Percentiles rank a stretch among this genome's conserved stretches.
phyloP scores from a whole-genome alignment of 108 stramenopile species.

The Cylindrotheca fusiformis region DNA sequence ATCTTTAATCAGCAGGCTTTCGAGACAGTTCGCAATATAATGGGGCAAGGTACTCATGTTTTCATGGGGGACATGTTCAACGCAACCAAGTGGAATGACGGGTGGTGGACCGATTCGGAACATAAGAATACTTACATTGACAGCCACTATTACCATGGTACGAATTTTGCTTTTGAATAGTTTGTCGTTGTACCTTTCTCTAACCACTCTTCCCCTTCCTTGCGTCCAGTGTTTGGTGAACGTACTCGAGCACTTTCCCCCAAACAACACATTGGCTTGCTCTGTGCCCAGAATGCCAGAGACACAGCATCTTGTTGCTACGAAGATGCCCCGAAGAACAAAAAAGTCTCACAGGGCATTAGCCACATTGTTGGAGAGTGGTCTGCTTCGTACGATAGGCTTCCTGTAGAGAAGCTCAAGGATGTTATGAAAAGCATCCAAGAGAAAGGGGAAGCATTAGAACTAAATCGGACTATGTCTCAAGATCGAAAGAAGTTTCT shows the following conservation, averaged over 20 bases:
- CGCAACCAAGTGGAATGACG: constrained; percentile 41
- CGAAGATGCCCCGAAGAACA: constrained; percentile 35
- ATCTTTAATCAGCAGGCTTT: constrained; percentile 45
- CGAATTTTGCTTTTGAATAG: neutral
- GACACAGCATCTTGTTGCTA: constrained; percentile 53
- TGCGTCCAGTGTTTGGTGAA: constrained; percentile 28
- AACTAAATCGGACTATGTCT: constrained; percentile 27
- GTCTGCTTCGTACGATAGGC: constrained; percentile 54
- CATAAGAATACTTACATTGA: constrained; percentile 53
- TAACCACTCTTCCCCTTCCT: neutral
- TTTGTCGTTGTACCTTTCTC: neutral
- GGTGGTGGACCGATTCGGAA: constrained; percentile 35
- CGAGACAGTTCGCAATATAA: constrained; percentile 26
- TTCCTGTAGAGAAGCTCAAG: constrained; percentile 21
- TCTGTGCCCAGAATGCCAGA: constrained; percentile 35
- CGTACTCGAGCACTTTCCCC: constrained; percentile 40
- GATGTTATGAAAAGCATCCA: constrained; percentile 39
- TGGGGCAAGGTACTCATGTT: constrained; percentile 38
- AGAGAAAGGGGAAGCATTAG: constrained; percentile 14
- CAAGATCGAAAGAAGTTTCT: constrained; percentile 43
- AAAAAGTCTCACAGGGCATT: constrained; percentile 35
- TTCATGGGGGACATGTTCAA: constrained; percentile 56
- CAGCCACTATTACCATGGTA: constrained; percentile 57
- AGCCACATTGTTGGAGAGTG: constrained; percentile 62
- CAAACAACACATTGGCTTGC: constrained; percentile 59